Percentiles rank a stretch among this genome's conserved stretches.
These are phyloP conservation scores for Aspergillus oerlinghausenensis DNA, from an alignment of 2,329 filamentous ascomycete species.

Conservation along the genomic window DNA sequence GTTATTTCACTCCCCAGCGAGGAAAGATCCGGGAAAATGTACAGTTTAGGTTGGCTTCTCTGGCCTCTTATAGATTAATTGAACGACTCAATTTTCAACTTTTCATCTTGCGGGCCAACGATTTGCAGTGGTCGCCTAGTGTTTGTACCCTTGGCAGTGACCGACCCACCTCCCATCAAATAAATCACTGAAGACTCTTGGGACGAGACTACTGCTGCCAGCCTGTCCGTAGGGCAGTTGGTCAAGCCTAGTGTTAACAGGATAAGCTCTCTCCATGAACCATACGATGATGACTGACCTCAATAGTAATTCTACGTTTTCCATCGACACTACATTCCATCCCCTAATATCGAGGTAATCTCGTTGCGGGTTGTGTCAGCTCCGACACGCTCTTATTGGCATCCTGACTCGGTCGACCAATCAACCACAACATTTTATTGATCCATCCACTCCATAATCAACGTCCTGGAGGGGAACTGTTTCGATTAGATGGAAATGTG, in stretches of 20 bases:
- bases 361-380: no score
- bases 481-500: conserved; percentile 11
- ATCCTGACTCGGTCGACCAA: conserved; percentile 2
- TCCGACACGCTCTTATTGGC: no score
- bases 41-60: conserved; percentile 11
- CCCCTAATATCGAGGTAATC: no score
- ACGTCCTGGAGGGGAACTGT: conserved; percentile 3
- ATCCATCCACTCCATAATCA: conserved; percentile 7
- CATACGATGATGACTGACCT: no score
- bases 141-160: no score
- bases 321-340: not conserved
- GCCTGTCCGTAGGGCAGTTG: no score
- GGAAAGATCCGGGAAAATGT: conserved; percentile 6
- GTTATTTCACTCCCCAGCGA: conserved; percentile 1
- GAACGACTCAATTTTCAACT: not conserved
- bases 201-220: no score
- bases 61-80: conserved; percentile 9
- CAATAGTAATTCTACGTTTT: not conserved
- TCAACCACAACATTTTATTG: conserved; percentile 8
- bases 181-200: no score
- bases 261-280: no score
- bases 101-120: not conserved
- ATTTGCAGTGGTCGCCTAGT: no score
- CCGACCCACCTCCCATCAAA: no score
- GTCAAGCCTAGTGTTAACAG: no score